phyloP scores from a whole-genome alignment of 2,329 filamentous ascomycete genomes.

The Venturia asperata region DNA sequence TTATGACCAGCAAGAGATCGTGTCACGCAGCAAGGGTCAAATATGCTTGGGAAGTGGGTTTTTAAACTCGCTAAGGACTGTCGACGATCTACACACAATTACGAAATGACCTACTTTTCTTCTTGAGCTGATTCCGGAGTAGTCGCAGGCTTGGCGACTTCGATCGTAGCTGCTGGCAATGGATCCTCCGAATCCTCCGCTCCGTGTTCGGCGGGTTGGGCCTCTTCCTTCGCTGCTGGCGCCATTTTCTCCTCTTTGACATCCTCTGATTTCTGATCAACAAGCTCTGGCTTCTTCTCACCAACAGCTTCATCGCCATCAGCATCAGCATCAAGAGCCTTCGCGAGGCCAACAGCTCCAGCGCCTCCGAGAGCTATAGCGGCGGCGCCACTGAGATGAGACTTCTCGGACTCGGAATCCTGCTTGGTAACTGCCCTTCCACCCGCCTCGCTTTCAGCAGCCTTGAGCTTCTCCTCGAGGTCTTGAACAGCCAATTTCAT shows the following conservation, averaged over 20 bases:
- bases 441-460: neutral
- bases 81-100: too few relatives aligned
- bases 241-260: neutral
- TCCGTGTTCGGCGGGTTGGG: neutral
- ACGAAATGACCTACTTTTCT: neutral
- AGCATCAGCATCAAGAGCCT: neutral
- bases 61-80: too few relatives aligned
- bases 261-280: neutral
- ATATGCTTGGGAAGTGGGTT: too few relatives aligned
- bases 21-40: neutral
- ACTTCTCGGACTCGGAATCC: neutral
- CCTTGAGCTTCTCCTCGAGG: constrained; percentile 4
- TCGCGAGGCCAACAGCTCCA: constrained; percentile 3
- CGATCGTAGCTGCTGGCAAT: neutral
- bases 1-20: neutral
- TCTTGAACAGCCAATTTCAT: constrained; percentile 8
- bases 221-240: neutral
- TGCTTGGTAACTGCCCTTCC: neutral
- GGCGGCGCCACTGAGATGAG: neutral
- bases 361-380: constrained; percentile 1
- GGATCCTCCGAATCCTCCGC: neutral
- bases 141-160: neutral
- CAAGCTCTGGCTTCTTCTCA: neutral
- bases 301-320: neutral
- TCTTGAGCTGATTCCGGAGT: neutral